phyloP scores from a whole-genome alignment of 106 monocot genomes.

The Narthecium ossifragum region DNA sequence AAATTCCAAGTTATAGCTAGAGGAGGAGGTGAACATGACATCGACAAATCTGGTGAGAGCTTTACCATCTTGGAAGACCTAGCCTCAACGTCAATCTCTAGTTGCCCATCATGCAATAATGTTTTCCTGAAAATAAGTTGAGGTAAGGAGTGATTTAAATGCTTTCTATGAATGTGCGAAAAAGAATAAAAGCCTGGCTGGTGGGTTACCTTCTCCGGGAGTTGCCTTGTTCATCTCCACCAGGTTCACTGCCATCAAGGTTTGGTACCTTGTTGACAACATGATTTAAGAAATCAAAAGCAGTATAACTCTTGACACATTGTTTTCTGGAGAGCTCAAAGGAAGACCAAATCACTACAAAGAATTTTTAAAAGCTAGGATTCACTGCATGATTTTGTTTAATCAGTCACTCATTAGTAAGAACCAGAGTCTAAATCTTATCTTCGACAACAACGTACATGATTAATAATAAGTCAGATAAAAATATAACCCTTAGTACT shows the following conservation, averaged over 20 bases:
- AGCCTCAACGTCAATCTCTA: conserved; percentile 39
- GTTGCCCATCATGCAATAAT: conserved; percentile 32
- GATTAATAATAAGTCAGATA: too few species aligned
- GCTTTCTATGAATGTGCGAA: too few species aligned
- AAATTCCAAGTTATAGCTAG: not conserved
- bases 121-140: conserved; percentile 47
- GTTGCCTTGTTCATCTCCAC: conserved; percentile 69
- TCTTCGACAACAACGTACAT: too few species aligned
- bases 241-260: conserved; percentile 68
- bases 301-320: conserved; percentile 87
- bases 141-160: not conserved
- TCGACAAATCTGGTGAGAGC: not conserved
- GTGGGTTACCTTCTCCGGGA: conserved; percentile 64
- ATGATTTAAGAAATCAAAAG: conserved; percentile 91
- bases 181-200: too few species aligned
- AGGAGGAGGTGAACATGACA: not conserved
- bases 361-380: not conserved
- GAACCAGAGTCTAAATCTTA: too few species aligned
- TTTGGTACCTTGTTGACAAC: conserved; percentile 90
- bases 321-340: conserved; percentile 67
- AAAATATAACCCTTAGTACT: too few species aligned
- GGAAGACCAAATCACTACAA: conserved; percentile 1
- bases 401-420: too few species aligned
- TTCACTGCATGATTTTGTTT: too few species aligned
- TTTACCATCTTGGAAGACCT: conserved; percentile 69